These are phyloP conservation scores for Elymus sibiricus DNA, from an alignment of 176 grass and related monocot genomes.

Conservation along the genomic window DNA sequence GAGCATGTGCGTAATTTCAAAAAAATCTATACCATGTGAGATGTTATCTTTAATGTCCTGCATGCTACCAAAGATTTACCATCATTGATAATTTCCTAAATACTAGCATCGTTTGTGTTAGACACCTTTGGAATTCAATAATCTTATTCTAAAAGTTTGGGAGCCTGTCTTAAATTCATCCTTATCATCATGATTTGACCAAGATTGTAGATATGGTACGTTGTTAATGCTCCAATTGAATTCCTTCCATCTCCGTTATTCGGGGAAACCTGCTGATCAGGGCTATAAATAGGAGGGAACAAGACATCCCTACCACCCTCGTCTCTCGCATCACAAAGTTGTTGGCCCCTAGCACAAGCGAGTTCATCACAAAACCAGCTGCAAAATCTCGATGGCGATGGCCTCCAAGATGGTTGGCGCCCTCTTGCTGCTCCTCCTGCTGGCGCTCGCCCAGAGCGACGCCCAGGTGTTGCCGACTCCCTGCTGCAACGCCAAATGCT, in stretches of 20 bases:
- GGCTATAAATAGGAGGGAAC: not conserved
- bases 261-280: not conserved
- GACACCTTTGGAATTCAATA: no score
- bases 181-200: not conserved
- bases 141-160: not conserved
- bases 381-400: not conserved
- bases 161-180: not conserved
- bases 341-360: not conserved
- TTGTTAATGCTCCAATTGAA: not conserved
- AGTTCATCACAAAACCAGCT: not conserved
- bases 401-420: not conserved
- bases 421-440: constrained; percentile 20
- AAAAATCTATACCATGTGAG: not conserved
- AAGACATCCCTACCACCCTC: not conserved
- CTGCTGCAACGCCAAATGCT: constrained; percentile 38
- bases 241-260: not conserved
- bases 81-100: not conserved
- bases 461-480: constrained; percentile 34
- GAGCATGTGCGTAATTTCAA: not conserved
- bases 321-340: not conserved
- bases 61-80: not conserved
- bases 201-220: not conserved
- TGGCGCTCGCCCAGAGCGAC: constrained; percentile 34
- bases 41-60: not conserved
- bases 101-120: not conserved